Percentiles rank a stretch among this genome's conserved stretches.
phyloP scores from a whole-genome alignment of 805 yeast genomes.

The Saccharomycopsis sp. region DNA sequence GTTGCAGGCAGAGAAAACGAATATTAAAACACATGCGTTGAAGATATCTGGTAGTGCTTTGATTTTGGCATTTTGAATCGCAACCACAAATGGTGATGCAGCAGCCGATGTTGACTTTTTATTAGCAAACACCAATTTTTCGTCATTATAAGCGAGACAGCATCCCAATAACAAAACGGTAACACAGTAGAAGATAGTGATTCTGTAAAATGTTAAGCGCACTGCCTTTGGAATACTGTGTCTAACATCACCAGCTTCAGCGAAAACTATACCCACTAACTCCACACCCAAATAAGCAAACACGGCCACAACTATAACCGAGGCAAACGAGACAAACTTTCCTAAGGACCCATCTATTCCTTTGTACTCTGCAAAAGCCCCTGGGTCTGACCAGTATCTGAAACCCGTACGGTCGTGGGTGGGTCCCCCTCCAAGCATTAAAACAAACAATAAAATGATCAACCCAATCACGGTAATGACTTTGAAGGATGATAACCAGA shows the following conservation, averaged over 20 bases:
- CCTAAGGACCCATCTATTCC: conserved; percentile 45
- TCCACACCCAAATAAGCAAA: conserved; percentile 70
- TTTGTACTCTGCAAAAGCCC: conserved; percentile 45
- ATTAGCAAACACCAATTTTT: conserved; percentile 39
- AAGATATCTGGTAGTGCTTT: conserved; percentile 64
- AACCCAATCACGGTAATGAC: conserved; percentile 61
- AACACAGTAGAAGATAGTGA: conserved; percentile 53
- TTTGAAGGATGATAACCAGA: conserved; percentile 57
- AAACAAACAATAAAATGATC: conserved; percentile 52
- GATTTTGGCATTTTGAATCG: conserved; percentile 61
- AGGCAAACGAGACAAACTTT: conserved; percentile 53
- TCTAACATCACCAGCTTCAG: conserved; percentile 66
- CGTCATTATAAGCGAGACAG: conserved; percentile 57
- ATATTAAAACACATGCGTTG: conserved; percentile 70
- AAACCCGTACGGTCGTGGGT: conserved; percentile 66
- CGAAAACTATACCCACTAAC: conserved; percentile 62
- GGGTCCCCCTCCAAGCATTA: conserved; percentile 77
- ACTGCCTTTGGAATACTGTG: conserved; percentile 64
- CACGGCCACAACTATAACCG: conserved; percentile 59
- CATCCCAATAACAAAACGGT: conserved; percentile 59
- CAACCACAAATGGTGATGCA: conserved; percentile 82
- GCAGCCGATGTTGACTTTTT: conserved; percentile 49
- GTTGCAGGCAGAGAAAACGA: conserved; percentile 77
- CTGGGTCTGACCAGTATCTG: conserved; percentile 64
- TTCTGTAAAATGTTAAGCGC: conserved; percentile 63